Percentiles rank a stretch among this genome's conserved stretches.
These are phyloP conservation scores for Ascochyta clinopodiicola DNA, from an alignment of 2,329 filamentous ascomycete genomes.

Conservation along the genomic window DNA sequence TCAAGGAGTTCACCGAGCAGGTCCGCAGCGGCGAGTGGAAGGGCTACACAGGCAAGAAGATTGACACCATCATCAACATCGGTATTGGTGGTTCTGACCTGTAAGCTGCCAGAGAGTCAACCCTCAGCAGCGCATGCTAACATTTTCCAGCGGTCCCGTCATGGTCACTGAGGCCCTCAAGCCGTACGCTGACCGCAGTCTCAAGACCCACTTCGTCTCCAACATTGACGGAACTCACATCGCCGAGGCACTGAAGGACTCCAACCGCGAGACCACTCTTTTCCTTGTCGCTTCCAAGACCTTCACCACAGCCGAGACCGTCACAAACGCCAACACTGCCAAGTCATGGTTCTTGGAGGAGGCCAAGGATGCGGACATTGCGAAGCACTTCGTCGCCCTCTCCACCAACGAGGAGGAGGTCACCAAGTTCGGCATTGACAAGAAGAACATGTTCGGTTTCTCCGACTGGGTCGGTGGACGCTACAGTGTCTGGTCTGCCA, in stretches of 20 bases:
- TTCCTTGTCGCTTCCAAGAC: conserved; percentile 99
- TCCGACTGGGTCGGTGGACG: conserved; percentile 98
- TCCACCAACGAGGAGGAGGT: conserved; percentile 96
- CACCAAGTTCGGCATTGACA: conserved; percentile 97
- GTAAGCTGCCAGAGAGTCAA: conserved; percentile 61
- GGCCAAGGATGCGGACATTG: conserved; percentile 80
- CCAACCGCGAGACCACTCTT: conserved; percentile 96
- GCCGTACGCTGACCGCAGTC: conserved; percentile 83
- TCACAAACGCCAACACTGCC: conserved; percentile 94
- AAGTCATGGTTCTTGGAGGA: conserved; percentile 95
- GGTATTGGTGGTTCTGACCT: conserved; percentile 98
- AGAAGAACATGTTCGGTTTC: conserved; percentile 99
- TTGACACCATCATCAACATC: conserved; percentile 95
- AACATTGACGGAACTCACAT: conserved; percentile 99
- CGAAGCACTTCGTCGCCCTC: conserved; percentile 98
- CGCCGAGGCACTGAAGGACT: conserved; percentile 85
- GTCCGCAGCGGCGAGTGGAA: conserved; percentile 96
- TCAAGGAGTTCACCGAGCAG: conserved; percentile 97
- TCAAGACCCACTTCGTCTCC: conserved; percentile 96
- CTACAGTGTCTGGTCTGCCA: conserved; percentile 99
- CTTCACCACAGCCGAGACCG: conserved; percentile 97
- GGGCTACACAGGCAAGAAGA: conserved; percentile 95
- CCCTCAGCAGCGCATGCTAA: conserved; percentile 27
- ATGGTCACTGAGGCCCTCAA: conserved; percentile 99
- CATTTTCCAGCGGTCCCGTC: conserved; percentile 74